A percentile compares a stretch with the other conserved stretches of the same genome.
phyloP scores from a whole-genome alignment of 2,329 filamentous ascomycete genomes.

The Verticillium nubilum region DNA sequence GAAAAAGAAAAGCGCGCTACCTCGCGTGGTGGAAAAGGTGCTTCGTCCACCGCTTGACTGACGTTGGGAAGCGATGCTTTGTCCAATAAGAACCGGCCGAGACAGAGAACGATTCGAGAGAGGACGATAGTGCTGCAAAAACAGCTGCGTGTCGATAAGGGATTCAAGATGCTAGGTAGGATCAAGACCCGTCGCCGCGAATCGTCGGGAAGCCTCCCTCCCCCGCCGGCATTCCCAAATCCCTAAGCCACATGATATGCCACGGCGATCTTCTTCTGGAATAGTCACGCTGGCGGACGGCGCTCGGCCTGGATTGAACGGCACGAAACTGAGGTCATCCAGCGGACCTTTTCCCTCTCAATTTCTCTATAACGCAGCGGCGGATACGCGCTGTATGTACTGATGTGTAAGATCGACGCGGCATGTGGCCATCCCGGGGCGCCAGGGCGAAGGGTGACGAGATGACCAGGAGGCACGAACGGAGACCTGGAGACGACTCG shows the following conservation, averaged over 20 bases:
- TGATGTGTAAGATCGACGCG: background rate
- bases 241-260: background rate
- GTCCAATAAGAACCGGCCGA: too few relatives aligned
- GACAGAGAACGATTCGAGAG: too few relatives aligned
- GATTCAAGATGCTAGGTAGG: too few relatives aligned
- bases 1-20: background rate
- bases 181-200: too few relatives aligned
- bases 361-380: too few relatives aligned
- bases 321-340: background rate
- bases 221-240: background rate
- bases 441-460: background rate
- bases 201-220: too few relatives aligned
- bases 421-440: background rate
- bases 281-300: background rate
- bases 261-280: background rate
- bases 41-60: background rate
- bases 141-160: too few relatives aligned
- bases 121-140: too few relatives aligned
- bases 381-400: background rate
- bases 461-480: background rate
- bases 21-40: background rate
- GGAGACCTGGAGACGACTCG: background rate
- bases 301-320: background rate
- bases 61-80: too few relatives aligned
- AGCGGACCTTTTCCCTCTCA: background rate